Percentiles rank a stretch among this genome's conserved stretches.
phyloP scores from a whole-genome alignment of 1,139 yeast genomes.

The Candida mesenterica region DNA sequence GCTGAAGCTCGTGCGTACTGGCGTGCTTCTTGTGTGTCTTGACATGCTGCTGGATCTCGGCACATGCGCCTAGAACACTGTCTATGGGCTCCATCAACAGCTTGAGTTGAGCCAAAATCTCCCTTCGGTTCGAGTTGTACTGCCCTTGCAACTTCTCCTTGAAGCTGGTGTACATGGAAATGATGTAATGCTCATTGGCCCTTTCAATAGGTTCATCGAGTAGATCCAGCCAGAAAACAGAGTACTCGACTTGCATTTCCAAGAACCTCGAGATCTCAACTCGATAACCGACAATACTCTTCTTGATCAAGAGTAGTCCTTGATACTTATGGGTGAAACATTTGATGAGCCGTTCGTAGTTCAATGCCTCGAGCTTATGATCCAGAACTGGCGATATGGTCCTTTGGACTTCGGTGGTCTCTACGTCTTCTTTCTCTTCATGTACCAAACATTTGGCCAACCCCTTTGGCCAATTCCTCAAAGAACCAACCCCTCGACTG shows the following conservation, averaged over 20 bases:
- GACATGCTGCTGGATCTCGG: slow-evolving; percentile 7
- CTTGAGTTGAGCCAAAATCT: slow-evolving; percentile 7
- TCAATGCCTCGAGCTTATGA: background rate
- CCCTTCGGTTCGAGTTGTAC: slow-evolving; percentile 3
- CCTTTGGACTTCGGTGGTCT: no score
- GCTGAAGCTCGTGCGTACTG: background rate
- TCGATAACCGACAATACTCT: slow-evolving; percentile 2
- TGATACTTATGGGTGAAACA: slow-evolving; percentile 3
- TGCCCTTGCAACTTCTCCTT: slow-evolving; percentile 16
- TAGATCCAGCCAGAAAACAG: slow-evolving; percentile 18
- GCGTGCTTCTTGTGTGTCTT: slow-evolving; percentile 4
- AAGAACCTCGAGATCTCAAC: slow-evolving; percentile 10
- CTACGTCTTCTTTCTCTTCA: no score
- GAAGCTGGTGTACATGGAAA: slow-evolving; percentile 20
- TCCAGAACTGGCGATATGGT: no score
- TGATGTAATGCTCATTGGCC: slow-evolving; percentile 10
- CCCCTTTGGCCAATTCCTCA: background rate
- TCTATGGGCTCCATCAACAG: slow-evolving; percentile 9
- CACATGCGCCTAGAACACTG: slow-evolving; percentile 7
- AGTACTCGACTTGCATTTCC: slow-evolving; percentile 15
- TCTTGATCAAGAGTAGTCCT: slow-evolving; percentile 2
- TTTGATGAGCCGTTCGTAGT: background rate
- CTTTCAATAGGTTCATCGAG: slow-evolving; percentile 7
- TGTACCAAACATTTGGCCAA: no score
- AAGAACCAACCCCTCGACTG: no score